Evolutionary conservation across 2,329 filamentous ascomycete species (phyloP).

Genomic region (Colletotrichum siamense): DNA sequence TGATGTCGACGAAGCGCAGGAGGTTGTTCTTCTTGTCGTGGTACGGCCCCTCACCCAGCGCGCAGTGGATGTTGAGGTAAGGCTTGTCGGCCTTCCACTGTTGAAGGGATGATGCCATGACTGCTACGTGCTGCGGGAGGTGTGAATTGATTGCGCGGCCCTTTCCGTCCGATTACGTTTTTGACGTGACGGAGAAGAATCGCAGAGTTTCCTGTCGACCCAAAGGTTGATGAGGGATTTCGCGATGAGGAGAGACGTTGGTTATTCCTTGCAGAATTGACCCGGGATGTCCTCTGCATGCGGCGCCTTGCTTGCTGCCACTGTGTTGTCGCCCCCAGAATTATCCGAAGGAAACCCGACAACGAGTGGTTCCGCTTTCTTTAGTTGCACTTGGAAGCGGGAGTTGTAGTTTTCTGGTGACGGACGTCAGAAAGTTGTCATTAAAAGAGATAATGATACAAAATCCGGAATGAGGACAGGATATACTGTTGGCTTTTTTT

Average conservation of each 20-base stretch:
- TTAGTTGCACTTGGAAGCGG: background rate
- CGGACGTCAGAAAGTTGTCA: background rate
- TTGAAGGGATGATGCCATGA: conserved; percentile 43
- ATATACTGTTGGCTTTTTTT: background rate
- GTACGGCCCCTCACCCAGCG: conserved; percentile 76
- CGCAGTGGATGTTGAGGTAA: conserved; percentile 68
- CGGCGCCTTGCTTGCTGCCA: background rate
- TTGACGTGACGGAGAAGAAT: background rate
- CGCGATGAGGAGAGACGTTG: conserved; percentile 3
- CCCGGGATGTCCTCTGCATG: background rate
- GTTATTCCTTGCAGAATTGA: background rate
- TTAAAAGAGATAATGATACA: background rate
- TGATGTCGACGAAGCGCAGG: conserved; percentile 84
- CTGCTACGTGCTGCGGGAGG: background rate
- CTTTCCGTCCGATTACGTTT: background rate
- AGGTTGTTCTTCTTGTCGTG: conserved; percentile 70
- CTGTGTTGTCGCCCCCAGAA: background rate
- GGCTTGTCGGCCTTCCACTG: conserved; percentile 58
- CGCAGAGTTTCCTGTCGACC: background rate
- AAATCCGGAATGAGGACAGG: background rate
- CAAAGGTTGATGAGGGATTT: background rate
- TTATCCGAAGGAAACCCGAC: conserved; percentile 18
- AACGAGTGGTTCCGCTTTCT: background rate
- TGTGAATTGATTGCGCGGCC: background rate
- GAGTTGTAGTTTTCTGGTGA: background rate